Evolutionary conservation across 805 yeast species (phyloP), one percentile per base, ranked within the genome.

Genomic region (Candida yuanshanica): DNA sequence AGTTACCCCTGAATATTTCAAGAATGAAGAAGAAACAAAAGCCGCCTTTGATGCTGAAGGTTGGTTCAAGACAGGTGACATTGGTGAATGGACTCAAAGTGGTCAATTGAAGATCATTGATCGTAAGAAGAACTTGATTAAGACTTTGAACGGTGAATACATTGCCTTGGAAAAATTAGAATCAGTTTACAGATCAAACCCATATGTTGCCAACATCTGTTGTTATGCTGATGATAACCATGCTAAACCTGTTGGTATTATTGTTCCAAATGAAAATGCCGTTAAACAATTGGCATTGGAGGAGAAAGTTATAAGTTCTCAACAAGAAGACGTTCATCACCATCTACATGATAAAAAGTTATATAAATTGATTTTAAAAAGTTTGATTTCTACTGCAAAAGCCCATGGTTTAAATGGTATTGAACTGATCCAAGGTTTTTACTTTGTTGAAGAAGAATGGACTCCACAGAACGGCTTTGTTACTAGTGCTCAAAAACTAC

Each of bases 51-150:
- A 74, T 36, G 72, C 79, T 40, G 84, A 83, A 46, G 90, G 85
- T 53, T 93, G 97, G 97, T 93, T 93, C 72, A 75, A 71, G 60
- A 93, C 98, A 25, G 99, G 99, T 64, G 99, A 93, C 64, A 88
- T 93, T 64, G 96, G 91, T 59, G 89, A 87, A 70, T 88, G 96
- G 95, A 75, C 90, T 33, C 46, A 78, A 21, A 74, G 71, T 49
- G 98, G 98, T 50, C 81, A 79, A 43, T 72, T 93, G 58, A 79
- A 75, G 59, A 71, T 93, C 46, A 85, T 93, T 62, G 99, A 93
- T 68, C 84, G 99, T 62, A 86, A 79, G 72, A 93, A 93, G 80
- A 93, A 93, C 64, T 74, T 93, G 65, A 95, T 93, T 54, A 93
- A 93, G 75, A 93, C 99, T 16, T 73, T 77, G 56, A 91, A 93